phyloP scores from a whole-genome alignment of 2,329 filamentous ascomycete species.

The Neoscytalidium dimidiatum region DNA sequence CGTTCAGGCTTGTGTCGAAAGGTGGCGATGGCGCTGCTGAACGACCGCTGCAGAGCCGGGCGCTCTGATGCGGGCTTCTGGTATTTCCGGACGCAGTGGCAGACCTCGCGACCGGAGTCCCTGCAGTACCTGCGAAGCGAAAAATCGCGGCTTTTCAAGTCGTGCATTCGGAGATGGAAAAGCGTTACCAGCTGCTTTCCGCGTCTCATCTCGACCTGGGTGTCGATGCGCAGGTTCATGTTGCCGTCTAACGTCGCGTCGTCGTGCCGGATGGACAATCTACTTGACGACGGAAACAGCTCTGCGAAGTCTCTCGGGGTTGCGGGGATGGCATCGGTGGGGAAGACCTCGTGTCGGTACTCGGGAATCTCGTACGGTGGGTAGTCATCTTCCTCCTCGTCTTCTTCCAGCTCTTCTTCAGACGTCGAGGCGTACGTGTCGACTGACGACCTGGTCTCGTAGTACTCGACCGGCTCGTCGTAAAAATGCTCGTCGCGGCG shows the following conservation, averaged over 20 bases:
- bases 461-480: constrained; percentile 15
- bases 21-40: constrained; percentile 60
- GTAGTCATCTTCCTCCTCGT: constrained; percentile 47
- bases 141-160: constrained; percentile 82
- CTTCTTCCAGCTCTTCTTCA: constrained; percentile 52
- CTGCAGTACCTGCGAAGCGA: constrained; percentile 89
- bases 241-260: constrained; percentile 89
- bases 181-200: constrained; percentile 69
- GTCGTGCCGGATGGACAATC: constrained; percentile 83
- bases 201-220: constrained; percentile 62
- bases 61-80: constrained; percentile 55
- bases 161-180: constrained; percentile 94
- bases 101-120: constrained; percentile 90
- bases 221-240: constrained; percentile 93
- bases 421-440: constrained; percentile 82
- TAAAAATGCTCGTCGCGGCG: constrained; percentile 29
- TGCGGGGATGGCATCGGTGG: constrained; percentile 70
- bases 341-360: constrained; percentile 63
- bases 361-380: constrained; percentile 59
- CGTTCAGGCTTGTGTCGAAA: constrained; percentile 58
- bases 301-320: constrained; percentile 80
- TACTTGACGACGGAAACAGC: constrained; percentile 82
- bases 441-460: constrained; percentile 32
- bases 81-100: constrained; percentile 75
- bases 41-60: constrained; percentile 58